phyloP scores from a whole-genome alignment of 371 early-diverging fungal species.

The Dinochytrium kinnereticum region DNA sequence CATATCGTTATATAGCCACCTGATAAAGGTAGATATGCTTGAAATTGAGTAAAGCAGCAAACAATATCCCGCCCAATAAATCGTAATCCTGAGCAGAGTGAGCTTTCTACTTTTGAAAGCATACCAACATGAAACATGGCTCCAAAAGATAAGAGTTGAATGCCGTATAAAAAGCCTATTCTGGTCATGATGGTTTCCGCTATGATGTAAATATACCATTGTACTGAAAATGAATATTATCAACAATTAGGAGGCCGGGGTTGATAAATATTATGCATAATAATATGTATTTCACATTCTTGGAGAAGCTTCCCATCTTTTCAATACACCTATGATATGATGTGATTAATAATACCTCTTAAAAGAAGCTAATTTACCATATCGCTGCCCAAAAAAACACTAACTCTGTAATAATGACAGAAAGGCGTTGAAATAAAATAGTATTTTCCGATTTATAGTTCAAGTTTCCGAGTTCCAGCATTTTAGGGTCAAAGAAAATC shows the following conservation, averaged over 20 bases:
- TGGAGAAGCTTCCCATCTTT: not conserved
- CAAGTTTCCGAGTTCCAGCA: slow-evolving; percentile 74
- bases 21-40: slow-evolving; percentile 95
- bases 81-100: not conserved
- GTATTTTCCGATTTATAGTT: slow-evolving; percentile 71
- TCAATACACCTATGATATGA: not conserved
- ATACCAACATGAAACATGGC: slow-evolving; percentile 34
- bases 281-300: not conserved
- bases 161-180: slow-evolving; percentile 85
- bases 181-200: too few relatives aligned
- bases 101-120: not conserved
- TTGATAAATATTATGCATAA: slow-evolving; percentile 71
- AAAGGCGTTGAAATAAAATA: slow-evolving; percentile 82
- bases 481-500: slow-evolving; percentile 68
- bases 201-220: slow-evolving; percentile 74
- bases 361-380: slow-evolving; percentile 51
- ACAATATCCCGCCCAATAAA: slow-evolving; percentile 73
- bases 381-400: slow-evolving; percentile 73
- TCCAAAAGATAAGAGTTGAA: slow-evolving; percentile 79
- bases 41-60: slow-evolving; percentile 90
- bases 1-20: not conserved
- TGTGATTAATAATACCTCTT: not conserved
- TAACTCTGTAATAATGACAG: slow-evolving; percentile 83
- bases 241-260: slow-evolving; percentile 75
- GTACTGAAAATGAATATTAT: slow-evolving; percentile 95